Evolutionary conservation across 352 stramenopile genomes (phyloP).

Genomic region (Globisporangium cederbergense): DNA sequence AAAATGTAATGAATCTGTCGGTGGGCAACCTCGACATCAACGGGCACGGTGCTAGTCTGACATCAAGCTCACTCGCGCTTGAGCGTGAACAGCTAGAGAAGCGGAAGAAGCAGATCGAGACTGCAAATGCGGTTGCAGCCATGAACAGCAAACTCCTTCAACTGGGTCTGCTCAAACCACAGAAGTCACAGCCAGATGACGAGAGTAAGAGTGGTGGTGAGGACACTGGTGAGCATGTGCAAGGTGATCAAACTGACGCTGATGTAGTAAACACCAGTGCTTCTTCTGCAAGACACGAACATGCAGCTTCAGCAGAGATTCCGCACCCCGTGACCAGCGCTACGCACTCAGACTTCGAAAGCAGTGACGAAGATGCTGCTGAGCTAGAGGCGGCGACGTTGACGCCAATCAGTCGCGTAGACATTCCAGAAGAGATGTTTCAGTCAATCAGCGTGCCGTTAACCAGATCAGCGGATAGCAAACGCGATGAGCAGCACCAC

Average conservation of each 20-base stretch:
- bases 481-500: neutral
- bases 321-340: too few relatives aligned
- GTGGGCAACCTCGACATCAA: slow-evolving; percentile 22
- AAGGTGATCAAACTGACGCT: neutral
- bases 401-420: slow-evolving; percentile 5
- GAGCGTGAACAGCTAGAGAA: slow-evolving; percentile 74
- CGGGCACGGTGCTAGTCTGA: neutral
- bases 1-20: slow-evolving; percentile 33
- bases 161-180: slow-evolving; percentile 46
- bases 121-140: slow-evolving; percentile 62
- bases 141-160: slow-evolving; percentile 73
- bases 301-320: neutral
- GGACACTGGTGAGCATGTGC: neutral
- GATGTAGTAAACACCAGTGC: neutral
- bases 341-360: neutral
- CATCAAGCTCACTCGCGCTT: slow-evolving; percentile 40
- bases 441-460: slow-evolving; percentile 35
- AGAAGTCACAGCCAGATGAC: slow-evolving; percentile 14
- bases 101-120: slow-evolving; percentile 67
- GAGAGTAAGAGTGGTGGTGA: neutral
- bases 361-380: neutral
- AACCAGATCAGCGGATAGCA: neutral
- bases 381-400: neutral
- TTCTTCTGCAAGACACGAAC: neutral
- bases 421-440: slow-evolving; percentile 46